phyloP scores from a whole-genome alignment of 148 eudicot species.

The Fagopyrum homotropicum region DNA sequence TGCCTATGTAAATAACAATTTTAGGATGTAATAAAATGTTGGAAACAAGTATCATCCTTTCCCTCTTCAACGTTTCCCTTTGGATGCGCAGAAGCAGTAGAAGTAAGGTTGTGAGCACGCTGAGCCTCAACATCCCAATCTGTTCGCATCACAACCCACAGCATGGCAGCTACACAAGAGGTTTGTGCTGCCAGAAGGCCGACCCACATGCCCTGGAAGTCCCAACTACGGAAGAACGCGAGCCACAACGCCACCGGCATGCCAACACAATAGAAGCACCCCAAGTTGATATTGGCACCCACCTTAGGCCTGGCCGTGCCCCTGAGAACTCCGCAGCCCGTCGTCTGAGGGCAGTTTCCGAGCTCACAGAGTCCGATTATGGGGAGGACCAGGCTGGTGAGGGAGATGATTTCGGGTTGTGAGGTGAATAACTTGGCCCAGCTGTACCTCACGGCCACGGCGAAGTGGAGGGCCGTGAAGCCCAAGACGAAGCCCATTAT shows the following conservation, averaged over 20 bases:
- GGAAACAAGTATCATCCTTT: too few species aligned
- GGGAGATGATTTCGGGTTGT: constrained; percentile 36
- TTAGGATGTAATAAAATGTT: too few species aligned
- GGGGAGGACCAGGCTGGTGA: constrained; percentile 53
- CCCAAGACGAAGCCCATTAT: constrained; percentile 47
- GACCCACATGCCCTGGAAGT: constrained; percentile 6
- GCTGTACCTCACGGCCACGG: constrained; percentile 28
- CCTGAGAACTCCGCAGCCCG: constrained; percentile 69
- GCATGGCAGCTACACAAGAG: constrained; percentile 8
- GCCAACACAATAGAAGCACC: constrained; percentile 67
- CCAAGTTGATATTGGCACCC: constrained; percentile 66
- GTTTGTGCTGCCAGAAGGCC: constrained; percentile 12
- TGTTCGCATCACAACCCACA: constrained; percentile 20
- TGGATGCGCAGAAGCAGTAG: background rate
- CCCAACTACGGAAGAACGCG: constrained; percentile 10
- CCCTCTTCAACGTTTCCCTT: too few species aligned
- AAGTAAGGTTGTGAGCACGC: constrained; percentile 26
- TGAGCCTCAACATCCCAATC: constrained; percentile 3
- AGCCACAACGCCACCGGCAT: constrained; percentile 61
- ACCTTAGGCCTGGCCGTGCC: constrained; percentile 74
- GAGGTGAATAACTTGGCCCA: constrained; percentile 69
- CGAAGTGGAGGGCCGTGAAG: constrained; percentile 38
- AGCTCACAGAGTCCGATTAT: constrained; percentile 77
- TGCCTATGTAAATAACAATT: too few species aligned
- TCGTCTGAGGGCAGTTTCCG: constrained; percentile 82